Conservation (phyloP, 1,284 basidiomycete genomes). For the Irpex sp. region DNA sequence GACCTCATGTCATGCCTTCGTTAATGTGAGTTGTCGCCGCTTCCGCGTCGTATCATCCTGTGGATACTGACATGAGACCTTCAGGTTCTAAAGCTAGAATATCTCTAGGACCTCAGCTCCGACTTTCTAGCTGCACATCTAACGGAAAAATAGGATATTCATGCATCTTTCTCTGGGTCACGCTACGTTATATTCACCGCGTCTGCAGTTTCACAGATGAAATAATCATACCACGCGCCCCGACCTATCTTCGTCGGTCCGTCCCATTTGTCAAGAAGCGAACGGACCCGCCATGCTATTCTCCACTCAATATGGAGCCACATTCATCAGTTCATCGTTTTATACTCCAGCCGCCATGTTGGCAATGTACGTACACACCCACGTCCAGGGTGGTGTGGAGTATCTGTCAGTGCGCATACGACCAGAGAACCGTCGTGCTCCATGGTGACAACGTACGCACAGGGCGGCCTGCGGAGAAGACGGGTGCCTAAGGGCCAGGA, state of each 20-base stretch:
- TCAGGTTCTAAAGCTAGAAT: too few relatives aligned
- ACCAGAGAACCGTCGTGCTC: background rate
- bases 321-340: background rate
- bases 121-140: too few relatives aligned
- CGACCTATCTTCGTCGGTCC: background rate
- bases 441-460: background rate
- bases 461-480: background rate
- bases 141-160: too few relatives aligned
- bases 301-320: conserved; percentile 1
- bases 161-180: background rate
- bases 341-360: background rate
- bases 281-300: background rate
- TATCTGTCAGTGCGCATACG: background rate
- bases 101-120: too few relatives aligned
- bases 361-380: background rate
- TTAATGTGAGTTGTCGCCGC: background rate
- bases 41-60: background rate
- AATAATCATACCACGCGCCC: background rate
- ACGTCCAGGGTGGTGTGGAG: background rate
- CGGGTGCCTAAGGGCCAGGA: background rate
- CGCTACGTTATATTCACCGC: background rate
- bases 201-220: background rate
- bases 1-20: background rate
- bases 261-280: background rate
- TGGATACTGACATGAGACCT: too few relatives aligned